Percentiles rank a stretch among this genome's conserved stretches.
These are phyloP conservation scores for Botrytis fragariae DNA, from an alignment of 2,329 filamentous ascomycete genomes.

Conservation along the genomic window DNA sequence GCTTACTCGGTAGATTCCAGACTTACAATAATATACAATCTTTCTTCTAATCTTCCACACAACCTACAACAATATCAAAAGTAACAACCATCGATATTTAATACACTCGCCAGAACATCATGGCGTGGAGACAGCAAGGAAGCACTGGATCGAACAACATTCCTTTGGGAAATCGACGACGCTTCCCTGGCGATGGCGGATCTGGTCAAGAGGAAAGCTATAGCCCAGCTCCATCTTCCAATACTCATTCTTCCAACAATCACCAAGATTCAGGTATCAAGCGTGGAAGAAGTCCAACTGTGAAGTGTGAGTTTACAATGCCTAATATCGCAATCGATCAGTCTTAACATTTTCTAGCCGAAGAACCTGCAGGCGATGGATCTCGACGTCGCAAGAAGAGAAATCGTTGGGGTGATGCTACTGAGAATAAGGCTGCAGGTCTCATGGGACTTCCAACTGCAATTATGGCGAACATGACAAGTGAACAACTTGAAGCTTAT, in stretches of 20 bases:
- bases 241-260: conserved; percentile 21
- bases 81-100: not conserved
- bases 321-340: not conserved
- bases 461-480: conserved; percentile 97
- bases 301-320: conserved; percentile 61
- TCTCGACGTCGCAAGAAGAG: conserved; percentile 93
- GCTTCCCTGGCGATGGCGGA: conserved; percentile 65
- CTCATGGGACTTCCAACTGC: conserved; percentile 96
- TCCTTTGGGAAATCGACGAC: conserved; percentile 79
- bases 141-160: conserved; percentile 99
- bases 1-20: conserved; percentile 5
- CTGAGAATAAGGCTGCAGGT: conserved; percentile 97
- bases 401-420: conserved; percentile 96
- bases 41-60: not conserved
- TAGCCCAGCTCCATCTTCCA: conserved; percentile 29
- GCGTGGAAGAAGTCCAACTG: conserved; percentile 82
- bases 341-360: conserved; percentile 31
- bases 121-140: conserved; percentile 72
- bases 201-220: conserved; percentile 38
- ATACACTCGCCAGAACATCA: conserved; percentile 39
- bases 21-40: not conserved
- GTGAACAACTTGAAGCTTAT: conserved; percentile 96
- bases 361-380: conserved; percentile 56
- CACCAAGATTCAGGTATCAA: conserved; percentile 51
- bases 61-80: not conserved